Evolutionary conservation across 805 yeast genomes (phyloP).

Genomic region (Candida taoyuanica): DNA sequence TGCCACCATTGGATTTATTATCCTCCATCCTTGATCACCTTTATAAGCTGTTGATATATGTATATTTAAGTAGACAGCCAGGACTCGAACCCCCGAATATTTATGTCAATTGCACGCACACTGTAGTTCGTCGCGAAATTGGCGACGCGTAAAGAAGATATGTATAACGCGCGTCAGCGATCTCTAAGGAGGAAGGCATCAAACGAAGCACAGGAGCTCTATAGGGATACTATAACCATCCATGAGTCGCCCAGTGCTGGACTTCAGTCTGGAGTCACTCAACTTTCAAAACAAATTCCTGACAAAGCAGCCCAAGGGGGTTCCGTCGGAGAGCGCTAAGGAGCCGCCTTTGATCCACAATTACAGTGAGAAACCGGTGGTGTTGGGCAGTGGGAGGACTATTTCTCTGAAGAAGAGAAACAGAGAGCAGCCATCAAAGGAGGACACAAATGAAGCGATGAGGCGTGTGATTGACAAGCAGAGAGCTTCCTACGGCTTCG

Average conservation of each 20-base stretch:
- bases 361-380: conserved; percentile 13
- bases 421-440: not conserved
- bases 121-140: too few relatives aligned
- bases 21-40: conserved; percentile 1
- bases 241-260: conserved; percentile 21
- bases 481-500: conserved; percentile 31
- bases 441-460: not conserved
- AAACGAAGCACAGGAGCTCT: too few relatives aligned
- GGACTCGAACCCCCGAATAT: too few relatives aligned
- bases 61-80: too few relatives aligned
- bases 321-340: not conserved
- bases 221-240: too few relatives aligned
- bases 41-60: too few relatives aligned
- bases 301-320: not conserved
- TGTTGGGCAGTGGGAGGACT: conserved; percentile 18
- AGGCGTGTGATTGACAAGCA: conserved; percentile 1
- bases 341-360: conserved; percentile 3
- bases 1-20: conserved; percentile 4
- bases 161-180: too few relatives aligned
- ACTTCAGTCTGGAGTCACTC: conserved; percentile 19
- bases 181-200: too few relatives aligned
- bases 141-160: too few relatives aligned
- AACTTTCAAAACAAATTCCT: conserved; percentile 21
- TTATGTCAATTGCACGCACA: too few relatives aligned
- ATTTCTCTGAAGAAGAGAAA: conserved; percentile 15